Base-by-base conservation (phyloP, 106 monocot species). In the Chionographis japonica region DNA sequence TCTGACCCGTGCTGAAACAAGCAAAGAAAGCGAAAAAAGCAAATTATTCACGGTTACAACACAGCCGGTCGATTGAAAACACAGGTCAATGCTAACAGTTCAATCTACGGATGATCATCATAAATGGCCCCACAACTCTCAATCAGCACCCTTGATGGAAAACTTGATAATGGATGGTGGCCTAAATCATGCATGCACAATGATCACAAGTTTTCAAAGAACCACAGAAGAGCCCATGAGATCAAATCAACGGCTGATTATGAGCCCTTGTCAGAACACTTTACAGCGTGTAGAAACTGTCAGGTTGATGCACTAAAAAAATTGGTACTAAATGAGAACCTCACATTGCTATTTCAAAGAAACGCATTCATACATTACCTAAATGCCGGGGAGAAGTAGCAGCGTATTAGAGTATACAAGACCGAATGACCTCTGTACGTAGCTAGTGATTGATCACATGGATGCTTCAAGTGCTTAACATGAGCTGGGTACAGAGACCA, bases 351-450 rank as follows among this genome's bases (percentile, higher is more conserved):
- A 5, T 55, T 56, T 19, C 40, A 60, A 40, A 63, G 17, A 12
- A 12, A 9, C 38, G n/a, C 4, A 57, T 37, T n/a, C 13, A n/a
- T 19, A 9, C 52, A 16, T 66, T 67, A 94, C 94, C 80, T 90
- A 67, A 83, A 72, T 6, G 65, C 40, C 42, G 94, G 95, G 14
- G 95, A 95, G 73, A 95, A 95, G 60, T 95, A 91, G 62, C 91
- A 95, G 27, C 95, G 91, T 52, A 95, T 91, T 36, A 95, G 67
- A 64, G 95, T 95, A 11, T 77, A 63, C 66, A 95, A 71, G 60
- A 95, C 88, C 1, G 88, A 84, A 66, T 95, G 95, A 8, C 95
- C 95, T 79, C 73, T 76, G 65, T 86, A 95, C 40, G 91, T 95
- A 53, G 95, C 88, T 50, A 91, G 53, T 15, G 95, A 95, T 60